A percentile compares a stretch with the other conserved stretches of the same genome.
Conservation (phyloP, 2,329 filamentous ascomycete species). For the Colletotrichum scovillei region DNA sequence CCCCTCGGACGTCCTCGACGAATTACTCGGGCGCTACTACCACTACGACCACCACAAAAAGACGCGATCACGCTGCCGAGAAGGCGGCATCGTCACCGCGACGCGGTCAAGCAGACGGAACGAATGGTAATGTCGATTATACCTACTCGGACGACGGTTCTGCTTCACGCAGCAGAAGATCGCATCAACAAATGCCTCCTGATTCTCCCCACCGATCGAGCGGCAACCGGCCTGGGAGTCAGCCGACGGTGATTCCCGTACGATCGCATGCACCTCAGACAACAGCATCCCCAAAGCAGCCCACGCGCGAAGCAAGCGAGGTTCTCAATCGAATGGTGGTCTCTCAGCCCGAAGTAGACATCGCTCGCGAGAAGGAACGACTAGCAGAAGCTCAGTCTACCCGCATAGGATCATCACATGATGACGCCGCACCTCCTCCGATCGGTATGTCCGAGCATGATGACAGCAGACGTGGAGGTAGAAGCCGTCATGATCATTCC, state of each 20-base stretch:
- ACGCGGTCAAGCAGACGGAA: conserved; percentile 50
- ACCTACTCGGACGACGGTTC: conserved; percentile 47
- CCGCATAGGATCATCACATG: conserved; percentile 48
- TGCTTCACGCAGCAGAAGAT: conserved; percentile 52
- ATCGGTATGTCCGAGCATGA: conserved; percentile 56
- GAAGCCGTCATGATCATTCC: conserved; percentile 71
- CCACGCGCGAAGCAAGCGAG: conserved; percentile 81
- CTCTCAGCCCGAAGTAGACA: conserved; percentile 79
- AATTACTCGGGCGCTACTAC: conserved; percentile 50
- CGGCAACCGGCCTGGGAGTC: conserved; percentile 46
- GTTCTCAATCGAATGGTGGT: conserved; percentile 82
- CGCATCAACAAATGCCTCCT: conserved; percentile 49
- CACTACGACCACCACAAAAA: conserved; percentile 57
- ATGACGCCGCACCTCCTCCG: conserved; percentile 58
- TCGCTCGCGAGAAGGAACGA: conserved; percentile 77
- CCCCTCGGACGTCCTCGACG: conserved; percentile 84
- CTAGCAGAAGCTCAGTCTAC: conserved; percentile 69
- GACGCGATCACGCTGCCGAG: conserved; percentile 58
- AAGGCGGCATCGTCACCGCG: conserved; percentile 56
- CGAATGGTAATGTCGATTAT: conserved; percentile 46
- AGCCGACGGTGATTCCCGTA: conserved; percentile 55
- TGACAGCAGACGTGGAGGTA: conserved; percentile 60
- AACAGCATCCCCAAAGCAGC: conserved; percentile 65
- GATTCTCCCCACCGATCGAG: conserved; percentile 54
- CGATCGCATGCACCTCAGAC: conserved; percentile 53